Evolutionary conservation across 257 asterid genomes (phyloP).

Genomic region (Ballota nigra): DNA sequence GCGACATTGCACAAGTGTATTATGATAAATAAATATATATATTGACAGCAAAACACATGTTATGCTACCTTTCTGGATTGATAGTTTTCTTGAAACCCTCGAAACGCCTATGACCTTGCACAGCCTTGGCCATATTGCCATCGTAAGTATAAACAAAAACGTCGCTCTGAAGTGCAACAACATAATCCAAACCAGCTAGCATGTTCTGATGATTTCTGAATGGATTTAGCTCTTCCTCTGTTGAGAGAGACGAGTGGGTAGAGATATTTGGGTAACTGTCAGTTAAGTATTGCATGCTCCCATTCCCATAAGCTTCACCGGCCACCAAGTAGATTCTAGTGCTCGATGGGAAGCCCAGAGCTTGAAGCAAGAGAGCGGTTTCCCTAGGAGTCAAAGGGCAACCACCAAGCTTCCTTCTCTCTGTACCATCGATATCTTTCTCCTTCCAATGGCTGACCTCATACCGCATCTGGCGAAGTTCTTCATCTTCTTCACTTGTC

Average conservation of each 20-base stretch:
- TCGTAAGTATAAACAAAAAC: constrained; percentile 89
- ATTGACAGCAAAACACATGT: background rate
- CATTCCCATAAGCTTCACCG: constrained; percentile 92
- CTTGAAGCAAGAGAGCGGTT: constrained; percentile 84
- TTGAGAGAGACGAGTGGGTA: constrained; percentile 71
- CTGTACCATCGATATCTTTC: constrained; percentile 84
- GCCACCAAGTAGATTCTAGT: constrained; percentile 90
- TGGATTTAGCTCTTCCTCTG: constrained; percentile 69
- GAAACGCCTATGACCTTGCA: constrained; percentile 89
- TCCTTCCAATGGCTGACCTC: constrained; percentile 98
- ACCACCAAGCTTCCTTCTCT: constrained; percentile 78
- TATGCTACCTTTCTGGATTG: constrained; percentile 71
- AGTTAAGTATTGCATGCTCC: constrained; percentile 77
- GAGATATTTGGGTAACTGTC: constrained; percentile 75
- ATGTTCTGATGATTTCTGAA: constrained; percentile 84
- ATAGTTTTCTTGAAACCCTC: constrained; percentile 90
- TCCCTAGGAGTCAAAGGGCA: constrained; percentile 98
- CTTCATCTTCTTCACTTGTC: constrained; percentile 78
- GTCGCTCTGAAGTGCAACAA: constrained; percentile 79
- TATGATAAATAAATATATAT: background rate
- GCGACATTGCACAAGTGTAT: too few relatives aligned
- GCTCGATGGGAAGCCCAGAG: constrained; percentile 69
- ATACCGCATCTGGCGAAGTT: constrained; percentile 74
- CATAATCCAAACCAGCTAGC: constrained; percentile 96
- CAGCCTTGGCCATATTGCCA: constrained; percentile 99